Conservation (phyloP, 306 rosid genomes). For the Cucurbita maxima region DNA sequence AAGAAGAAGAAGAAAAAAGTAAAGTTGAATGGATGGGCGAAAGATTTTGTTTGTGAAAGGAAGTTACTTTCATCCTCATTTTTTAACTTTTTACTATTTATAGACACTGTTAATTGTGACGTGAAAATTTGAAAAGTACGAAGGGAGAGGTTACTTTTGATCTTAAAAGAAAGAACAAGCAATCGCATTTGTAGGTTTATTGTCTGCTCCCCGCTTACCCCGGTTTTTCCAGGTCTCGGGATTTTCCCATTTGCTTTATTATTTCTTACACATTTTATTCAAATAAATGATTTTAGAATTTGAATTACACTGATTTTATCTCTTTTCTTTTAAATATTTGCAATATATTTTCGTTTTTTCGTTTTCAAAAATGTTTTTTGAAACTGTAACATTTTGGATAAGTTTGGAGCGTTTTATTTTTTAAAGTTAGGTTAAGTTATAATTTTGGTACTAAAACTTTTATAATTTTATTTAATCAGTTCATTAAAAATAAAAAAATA, state of each 20-base stretch:
- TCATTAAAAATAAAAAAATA: too few relatives aligned
- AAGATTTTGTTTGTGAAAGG: background rate
- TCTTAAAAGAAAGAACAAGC: background rate
- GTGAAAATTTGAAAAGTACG: background rate
- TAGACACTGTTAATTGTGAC: background rate
- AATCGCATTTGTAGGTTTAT: background rate
- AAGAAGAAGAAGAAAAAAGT: background rate
- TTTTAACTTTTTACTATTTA: background rate
- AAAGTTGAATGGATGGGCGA: background rate
- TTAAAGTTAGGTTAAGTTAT: too few relatives aligned
- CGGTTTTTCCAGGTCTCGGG: background rate
- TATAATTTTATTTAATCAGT: too few relatives aligned
- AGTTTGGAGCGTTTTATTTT: too few relatives aligned
- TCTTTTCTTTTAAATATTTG: too few relatives aligned
- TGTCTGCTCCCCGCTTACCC: background rate
- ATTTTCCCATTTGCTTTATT: background rate
- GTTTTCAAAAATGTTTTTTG: too few relatives aligned
- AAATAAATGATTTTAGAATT: too few relatives aligned
- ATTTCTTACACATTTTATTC: too few relatives aligned
- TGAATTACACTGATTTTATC: too few relatives aligned
- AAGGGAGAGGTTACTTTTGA: background rate
- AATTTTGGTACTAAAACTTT: too few relatives aligned
- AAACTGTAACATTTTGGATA: too few relatives aligned
- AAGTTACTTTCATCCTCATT: background rate
- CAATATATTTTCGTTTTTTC: too few relatives aligned